phyloP scores from a whole-genome alignment of 164 flowering plant genomes.

The Macadamia tetraphylla region DNA sequence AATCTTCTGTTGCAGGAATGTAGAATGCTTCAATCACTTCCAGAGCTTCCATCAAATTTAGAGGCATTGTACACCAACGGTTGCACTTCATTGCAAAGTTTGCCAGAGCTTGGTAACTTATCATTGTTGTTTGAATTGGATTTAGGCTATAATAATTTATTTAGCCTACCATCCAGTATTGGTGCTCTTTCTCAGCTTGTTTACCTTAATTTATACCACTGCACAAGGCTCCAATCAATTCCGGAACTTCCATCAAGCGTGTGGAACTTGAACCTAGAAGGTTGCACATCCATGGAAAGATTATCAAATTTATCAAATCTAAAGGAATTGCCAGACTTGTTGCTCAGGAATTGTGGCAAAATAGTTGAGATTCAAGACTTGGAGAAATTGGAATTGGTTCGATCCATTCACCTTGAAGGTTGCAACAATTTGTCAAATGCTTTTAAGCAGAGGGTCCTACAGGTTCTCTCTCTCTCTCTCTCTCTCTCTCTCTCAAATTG shows the following conservation, averaged over 20 bases:
- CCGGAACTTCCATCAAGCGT: neutral
- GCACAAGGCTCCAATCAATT: neutral
- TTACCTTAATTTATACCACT: neutral
- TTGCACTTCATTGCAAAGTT: too few species aligned
- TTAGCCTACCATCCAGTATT: neutral
- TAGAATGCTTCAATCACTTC: too few species aligned
- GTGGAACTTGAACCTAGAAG: neutral
- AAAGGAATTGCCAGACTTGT: neutral
- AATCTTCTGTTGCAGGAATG: too few species aligned
- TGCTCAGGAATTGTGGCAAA: neutral
- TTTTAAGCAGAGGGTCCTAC: neutral
- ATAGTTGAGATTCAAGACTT: neutral
- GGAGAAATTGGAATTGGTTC: neutral
- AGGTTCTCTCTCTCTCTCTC: constrained; percentile 4
- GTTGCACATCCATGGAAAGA: neutral
- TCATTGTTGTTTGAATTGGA: neutral
- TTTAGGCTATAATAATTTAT: neutral
- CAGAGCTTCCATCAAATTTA: too few species aligned
- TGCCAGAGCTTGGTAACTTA: neutral
- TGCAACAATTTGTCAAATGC: constrained; percentile 1
- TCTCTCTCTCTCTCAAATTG: neutral
- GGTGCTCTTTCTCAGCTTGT: neutral
- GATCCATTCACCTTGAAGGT: neutral
- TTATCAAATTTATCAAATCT: neutral
- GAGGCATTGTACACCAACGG: too few species aligned